phyloP scores from a whole-genome alignment of 75 land plant species.

The Pseudotsuga menziesii region DNA sequence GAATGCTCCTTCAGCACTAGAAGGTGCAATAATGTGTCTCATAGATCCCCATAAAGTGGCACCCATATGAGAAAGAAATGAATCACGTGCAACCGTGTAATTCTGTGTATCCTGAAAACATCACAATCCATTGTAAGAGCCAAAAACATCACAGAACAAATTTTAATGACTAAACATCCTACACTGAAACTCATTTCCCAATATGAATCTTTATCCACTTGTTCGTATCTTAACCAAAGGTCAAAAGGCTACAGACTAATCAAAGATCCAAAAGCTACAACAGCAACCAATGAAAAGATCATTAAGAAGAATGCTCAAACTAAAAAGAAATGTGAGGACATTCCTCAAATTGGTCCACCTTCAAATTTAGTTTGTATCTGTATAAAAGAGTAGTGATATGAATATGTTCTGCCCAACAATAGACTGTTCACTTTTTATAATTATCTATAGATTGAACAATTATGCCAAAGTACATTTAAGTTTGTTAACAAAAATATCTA shows the following conservation, averaged over 20 bases:
- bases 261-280: not conserved
- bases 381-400: not conserved
- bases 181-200: too few relatives aligned
- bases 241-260: too few relatives aligned
- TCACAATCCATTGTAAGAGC: not conserved
- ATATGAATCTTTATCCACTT: not conserved
- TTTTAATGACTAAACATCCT: not conserved
- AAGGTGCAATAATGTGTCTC: constrained; percentile 89
- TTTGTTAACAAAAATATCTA: too few relatives aligned
- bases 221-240: not conserved
- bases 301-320: not conserved
- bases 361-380: not conserved
- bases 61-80: constrained; percentile 92
- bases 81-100: constrained; percentile 91
- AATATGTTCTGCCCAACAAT: not conserved
- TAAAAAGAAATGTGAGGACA: not conserved
- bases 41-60: constrained; percentile 80
- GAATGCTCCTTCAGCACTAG: constrained; percentile 86
- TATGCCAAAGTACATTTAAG: too few relatives aligned
- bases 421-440: not conserved
- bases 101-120: constrained; percentile 54
- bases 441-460: not conserved
- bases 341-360: not conserved
- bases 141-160: not conserved
- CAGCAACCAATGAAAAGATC: not conserved